Evolutionary conservation across 2,329 filamentous ascomycete species (phyloP), one percentile per base, ranked within the genome.

Genomic region (Mollisiaceae sp.): DNA sequence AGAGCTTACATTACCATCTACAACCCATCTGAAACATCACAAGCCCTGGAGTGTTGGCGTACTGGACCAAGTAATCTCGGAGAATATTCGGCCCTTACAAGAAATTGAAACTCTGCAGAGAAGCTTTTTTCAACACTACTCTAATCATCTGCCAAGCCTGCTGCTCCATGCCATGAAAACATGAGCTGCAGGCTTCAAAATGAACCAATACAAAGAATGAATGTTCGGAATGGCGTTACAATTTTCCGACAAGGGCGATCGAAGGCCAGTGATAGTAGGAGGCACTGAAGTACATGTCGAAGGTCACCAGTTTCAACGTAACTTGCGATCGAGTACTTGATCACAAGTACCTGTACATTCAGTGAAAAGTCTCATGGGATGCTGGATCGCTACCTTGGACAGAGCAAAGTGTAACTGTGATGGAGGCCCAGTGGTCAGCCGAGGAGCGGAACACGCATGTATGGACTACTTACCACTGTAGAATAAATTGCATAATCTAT

Each of bases 401-500:
- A 24, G 22, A 5, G 9, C 20, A 24, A 11, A 8, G 45, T 22
- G 45, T 12, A 22, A n/a, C 22, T 50, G 45, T 11, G n/a, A 50
- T 9, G 20, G 12, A 50, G 9, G 18, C 20, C 45, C n/a, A 50
- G 45, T 24, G 15, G n/a, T 50, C 45, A 50, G 45, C 45, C 22
- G 45, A 50, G 22, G 45, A n/a, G 22, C 9, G 45, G n/a, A 50
- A 6, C 45, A 50, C 6, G 45, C 45, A 50, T 50, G 20, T 24
- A 22, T 24, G 6, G n/a, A 24, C 45, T n/a, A 50, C 45, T 50
- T 50, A 50, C 45, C n/a, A 50, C 43, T 50, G 24, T 50, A 50
- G 11, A 22, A 50, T 50, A 50, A n/a, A 50, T 50, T 50, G 45
- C 45, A 22, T 20, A 50, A 50, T 50, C n/a, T 50, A 50, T 20